Evolutionary conservation across 2,329 filamentous ascomycete species (phyloP).

Genomic region (Fusarium ramigenum): DNA sequence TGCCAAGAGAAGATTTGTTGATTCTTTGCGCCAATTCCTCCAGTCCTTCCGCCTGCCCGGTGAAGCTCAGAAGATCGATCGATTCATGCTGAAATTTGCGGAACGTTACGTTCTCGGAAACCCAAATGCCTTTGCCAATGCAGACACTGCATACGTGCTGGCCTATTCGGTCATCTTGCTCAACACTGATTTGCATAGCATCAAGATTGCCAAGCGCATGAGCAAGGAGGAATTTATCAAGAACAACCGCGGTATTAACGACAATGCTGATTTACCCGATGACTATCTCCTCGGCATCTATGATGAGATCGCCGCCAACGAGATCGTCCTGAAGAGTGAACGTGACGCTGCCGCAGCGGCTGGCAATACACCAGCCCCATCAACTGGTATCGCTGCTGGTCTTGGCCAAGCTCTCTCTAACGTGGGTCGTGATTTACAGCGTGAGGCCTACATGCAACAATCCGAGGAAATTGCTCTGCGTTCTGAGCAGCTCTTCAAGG

Average conservation of each 20-base stretch:
- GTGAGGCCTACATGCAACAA: conserved; percentile 93
- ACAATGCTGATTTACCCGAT: conserved; percentile 89
- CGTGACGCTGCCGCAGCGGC: conserved; percentile 86
- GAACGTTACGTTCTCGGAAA: conserved; percentile 95
- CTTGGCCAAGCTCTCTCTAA: conserved; percentile 91
- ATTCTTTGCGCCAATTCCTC: conserved; percentile 88
- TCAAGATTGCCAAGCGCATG: conserved; percentile 86
- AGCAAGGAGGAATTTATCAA: conserved; percentile 98
- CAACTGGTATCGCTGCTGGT: conserved; percentile 79
- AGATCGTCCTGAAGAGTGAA: conserved; percentile 95
- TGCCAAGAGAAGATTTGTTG: conserved; percentile 88
- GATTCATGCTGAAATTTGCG: conserved; percentile 99
- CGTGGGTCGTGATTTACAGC: conserved; percentile 88
- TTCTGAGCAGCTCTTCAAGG: conserved; percentile 89
- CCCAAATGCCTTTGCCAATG: conserved; percentile 96
- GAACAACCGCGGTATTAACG: conserved; percentile 98
- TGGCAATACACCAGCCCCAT: conserved; percentile 67
- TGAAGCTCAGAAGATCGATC: conserved; percentile 98
- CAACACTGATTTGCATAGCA: conserved; percentile 95
- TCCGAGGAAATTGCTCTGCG: conserved; percentile 87
- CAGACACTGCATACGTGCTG: conserved; percentile 95
- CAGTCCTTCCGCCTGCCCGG: conserved; percentile 95
- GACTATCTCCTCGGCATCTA: conserved; percentile 91
- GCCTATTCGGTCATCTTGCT: conserved; percentile 97
- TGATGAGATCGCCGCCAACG: conserved; percentile 89